Conservation (phyloP, 2,329 filamentous ascomycete genomes). For the Fusarium praegraminearum region DNA sequence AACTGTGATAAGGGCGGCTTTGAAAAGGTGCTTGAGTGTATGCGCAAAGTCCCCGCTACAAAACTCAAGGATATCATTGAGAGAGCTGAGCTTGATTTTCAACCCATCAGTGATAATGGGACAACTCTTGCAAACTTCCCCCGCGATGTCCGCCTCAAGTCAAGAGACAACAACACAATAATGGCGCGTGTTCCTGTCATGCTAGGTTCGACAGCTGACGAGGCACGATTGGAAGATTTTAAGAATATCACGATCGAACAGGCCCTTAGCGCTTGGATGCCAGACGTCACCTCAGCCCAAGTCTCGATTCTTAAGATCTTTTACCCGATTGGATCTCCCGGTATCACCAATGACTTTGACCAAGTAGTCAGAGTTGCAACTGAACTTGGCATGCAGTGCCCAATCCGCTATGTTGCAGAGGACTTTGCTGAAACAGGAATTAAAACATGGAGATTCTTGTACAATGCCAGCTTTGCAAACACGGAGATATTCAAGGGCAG, state of each 20-base stretch:
- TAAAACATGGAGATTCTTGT: constrained; percentile 59
- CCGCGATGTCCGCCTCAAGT: constrained; percentile 26
- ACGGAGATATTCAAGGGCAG: constrained; percentile 53
- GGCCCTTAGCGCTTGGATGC: neutral
- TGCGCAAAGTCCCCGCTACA: constrained; percentile 38
- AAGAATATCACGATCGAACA: neutral
- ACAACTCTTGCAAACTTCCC: constrained; percentile 39
- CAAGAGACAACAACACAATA: neutral
- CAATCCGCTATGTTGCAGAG: constrained; percentile 43
- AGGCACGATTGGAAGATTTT: constrained; percentile 31
- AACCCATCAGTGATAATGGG: constrained; percentile 39
- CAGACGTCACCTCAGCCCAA: neutral
- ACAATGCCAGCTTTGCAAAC: constrained; percentile 62
- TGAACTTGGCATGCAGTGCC: constrained; percentile 43
- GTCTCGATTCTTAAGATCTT: constrained; percentile 15
- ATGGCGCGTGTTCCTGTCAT: constrained; percentile 46
- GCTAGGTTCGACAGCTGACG: constrained; percentile 42
- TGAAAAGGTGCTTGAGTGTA: constrained; percentile 33
- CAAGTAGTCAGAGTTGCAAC: constrained; percentile 36
- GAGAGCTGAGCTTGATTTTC: constrained; percentile 35
- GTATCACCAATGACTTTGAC: constrained; percentile 34
- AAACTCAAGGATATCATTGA: constrained; percentile 37
- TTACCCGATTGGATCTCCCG: constrained; percentile 34
- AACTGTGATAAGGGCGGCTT: constrained; percentile 23
- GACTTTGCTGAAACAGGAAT: constrained; percentile 52